A percentile compares a stretch with the other conserved stretches of the same genome.
phyloP scores from a whole-genome alignment of 2,329 filamentous ascomycete species.

The Xylaria sp. region DNA sequence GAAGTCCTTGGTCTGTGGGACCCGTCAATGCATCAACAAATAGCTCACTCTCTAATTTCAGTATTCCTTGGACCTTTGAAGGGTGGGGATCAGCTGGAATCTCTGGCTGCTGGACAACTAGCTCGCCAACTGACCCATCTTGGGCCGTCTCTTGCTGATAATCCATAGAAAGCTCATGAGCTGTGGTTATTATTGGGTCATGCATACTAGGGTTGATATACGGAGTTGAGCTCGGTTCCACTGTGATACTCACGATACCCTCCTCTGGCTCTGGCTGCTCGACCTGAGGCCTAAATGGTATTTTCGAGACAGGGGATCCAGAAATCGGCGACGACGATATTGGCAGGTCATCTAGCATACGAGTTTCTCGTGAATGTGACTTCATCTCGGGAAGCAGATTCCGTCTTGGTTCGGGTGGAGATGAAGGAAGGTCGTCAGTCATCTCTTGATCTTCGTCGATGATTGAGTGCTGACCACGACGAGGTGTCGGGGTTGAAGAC shows the following conservation, averaged over 20 bases:
- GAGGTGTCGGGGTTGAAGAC: slow-evolving; percentile 70
- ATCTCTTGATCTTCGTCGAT: slow-evolving; percentile 59
- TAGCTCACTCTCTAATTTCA: slow-evolving; percentile 59
- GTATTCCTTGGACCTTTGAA: slow-evolving; percentile 51
- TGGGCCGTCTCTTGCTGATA: not conserved
- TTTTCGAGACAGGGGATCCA: slow-evolving; percentile 57
- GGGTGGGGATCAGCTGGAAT: slow-evolving; percentile 37
- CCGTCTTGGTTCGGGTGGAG: slow-evolving; percentile 65
- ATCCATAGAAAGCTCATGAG: not conserved
- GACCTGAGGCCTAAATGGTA: not conserved
- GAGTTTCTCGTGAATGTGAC: slow-evolving; percentile 58
- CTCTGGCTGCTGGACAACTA: slow-evolving; percentile 24
- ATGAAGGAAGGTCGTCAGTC: slow-evolving; percentile 66
- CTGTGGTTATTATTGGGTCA: not conserved
- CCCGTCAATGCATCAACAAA: slow-evolving; percentile 63
- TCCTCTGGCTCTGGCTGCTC: slow-evolving; percentile 2
- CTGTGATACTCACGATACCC: not conserved
- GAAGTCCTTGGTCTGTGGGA: slow-evolving; percentile 51
- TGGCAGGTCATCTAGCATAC: slow-evolving; percentile 58
- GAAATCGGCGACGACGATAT: slow-evolving; percentile 50
- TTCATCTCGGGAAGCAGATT: slow-evolving; percentile 65
- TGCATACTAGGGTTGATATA: not conserved
- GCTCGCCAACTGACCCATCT: too few relatives aligned
- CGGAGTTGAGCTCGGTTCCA: slow-evolving; percentile 8
- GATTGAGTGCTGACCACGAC: slow-evolving; percentile 63